Percentiles rank a stretch among this genome's conserved stretches.
Conservation (phyloP, 345 rosid species). For the Eucalyptus lansdowneana region DNA sequence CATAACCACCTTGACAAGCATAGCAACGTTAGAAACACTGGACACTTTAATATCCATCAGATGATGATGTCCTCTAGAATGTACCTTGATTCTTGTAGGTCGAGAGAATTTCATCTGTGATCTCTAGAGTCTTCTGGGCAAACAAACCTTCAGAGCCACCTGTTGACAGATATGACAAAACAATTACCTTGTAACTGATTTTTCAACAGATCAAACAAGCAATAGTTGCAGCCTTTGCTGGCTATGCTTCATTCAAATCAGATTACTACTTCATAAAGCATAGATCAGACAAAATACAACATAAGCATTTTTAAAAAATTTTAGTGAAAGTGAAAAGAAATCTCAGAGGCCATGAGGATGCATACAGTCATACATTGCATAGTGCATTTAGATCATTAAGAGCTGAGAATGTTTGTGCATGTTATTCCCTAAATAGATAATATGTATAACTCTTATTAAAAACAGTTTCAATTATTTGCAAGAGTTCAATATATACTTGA, state of each 20-base stretch:
- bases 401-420: background rate
- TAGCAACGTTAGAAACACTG: background rate
- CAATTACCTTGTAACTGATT: background rate
- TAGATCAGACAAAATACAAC: background rate
- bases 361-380: background rate
- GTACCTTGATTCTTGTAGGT: conserved; percentile 98
- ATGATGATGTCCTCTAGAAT: background rate
- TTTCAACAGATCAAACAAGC: background rate
- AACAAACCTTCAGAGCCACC: conserved; percentile 99
- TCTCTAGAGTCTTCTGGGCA: conserved; percentile 83
- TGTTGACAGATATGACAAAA: conserved; percentile 1
- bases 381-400: background rate
- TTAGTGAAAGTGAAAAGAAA: background rate
- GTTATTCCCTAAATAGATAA: background rate
- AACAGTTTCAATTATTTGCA: background rate
- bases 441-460: background rate
- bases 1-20: conserved; percentile 72
- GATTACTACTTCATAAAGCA: background rate
- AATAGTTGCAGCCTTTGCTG: background rate
- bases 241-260: background rate
- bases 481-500: background rate
- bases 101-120: conserved; percentile 69
- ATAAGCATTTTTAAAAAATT: background rate
- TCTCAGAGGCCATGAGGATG: background rate
- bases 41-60: background rate